A percentile compares a stretch with the other conserved stretches of the same genome.
phyloP scores from a whole-genome alignment of 202 grass and related monocot genomes.

The Dendrocalamus latiflorus region DNA sequence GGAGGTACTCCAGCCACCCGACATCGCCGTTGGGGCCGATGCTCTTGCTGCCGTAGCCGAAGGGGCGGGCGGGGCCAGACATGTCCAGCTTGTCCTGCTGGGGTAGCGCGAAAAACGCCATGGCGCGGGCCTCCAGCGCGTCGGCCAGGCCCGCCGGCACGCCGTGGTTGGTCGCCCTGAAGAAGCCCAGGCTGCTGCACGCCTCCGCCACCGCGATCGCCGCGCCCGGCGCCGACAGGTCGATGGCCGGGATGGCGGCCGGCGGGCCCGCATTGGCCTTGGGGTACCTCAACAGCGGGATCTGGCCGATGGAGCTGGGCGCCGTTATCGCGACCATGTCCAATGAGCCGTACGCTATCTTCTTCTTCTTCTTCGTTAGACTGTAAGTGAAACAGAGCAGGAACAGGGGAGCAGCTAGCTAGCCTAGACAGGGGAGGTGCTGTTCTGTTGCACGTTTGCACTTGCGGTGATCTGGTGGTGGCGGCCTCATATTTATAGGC shows the following conservation, averaged over 20 bases:
- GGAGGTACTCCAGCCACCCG: conserved; percentile 93
- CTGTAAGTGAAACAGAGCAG: not conserved
- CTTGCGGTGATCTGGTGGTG: not conserved
- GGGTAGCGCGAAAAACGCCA: conserved; percentile 65
- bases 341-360: not conserved
- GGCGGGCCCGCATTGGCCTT: conserved; percentile 12
- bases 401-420: not conserved
- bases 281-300: conserved; percentile 32
- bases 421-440: not conserved
- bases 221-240: conserved; percentile 51
- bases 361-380: not conserved
- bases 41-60: conserved; percentile 78
- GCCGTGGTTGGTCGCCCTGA: conserved; percentile 68
- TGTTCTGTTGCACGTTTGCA: not conserved
- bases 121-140: conserved; percentile 45
- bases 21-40: conserved; percentile 88
- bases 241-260: conserved; percentile 43
- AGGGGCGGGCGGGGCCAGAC: conserved; percentile 39
- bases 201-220: conserved; percentile 39
- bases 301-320: conserved; percentile 35
- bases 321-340: conserved; percentile 49
- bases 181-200: conserved; percentile 69
- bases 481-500: conserved; percentile 40
- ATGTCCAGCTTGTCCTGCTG: conserved; percentile 41
- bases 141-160: conserved; percentile 37